Evolutionary conservation across 805 yeast genomes (phyloP), one percentile per base, ranked within the genome.

Genomic region (Yarrowia keelungensis): DNA sequence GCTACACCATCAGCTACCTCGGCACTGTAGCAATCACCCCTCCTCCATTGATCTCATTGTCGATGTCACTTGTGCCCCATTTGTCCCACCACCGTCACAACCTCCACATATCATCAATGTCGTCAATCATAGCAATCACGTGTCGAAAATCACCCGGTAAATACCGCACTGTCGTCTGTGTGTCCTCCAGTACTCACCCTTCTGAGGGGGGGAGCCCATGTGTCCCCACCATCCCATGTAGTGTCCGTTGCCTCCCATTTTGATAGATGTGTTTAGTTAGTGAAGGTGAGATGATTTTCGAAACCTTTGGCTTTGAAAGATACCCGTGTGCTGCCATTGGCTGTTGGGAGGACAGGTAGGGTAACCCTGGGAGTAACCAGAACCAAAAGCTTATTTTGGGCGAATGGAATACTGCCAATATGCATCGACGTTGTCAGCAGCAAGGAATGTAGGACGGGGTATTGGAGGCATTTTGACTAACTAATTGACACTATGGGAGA

Each of bases 221-320:
- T 84, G 80, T 78, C 98, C 98, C 98, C 98, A 92, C 97, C 97
- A 92, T 75, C 98, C 98, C 94, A 91, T 89, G 78, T 89, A 92
- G 77, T 92, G 78, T 75, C 85, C 86, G 76, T 78, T 89, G 77
- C 89, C 91, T 78, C 86, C 90, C 92, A 89, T 89, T 76, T 72
- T 71, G 58, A 65, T 45, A 8, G 45, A 69, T 62, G 58, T 64
- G 62, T 32, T 47, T 68, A 46, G 46, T 32, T 53, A 68, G 50
- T 68, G 69, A 38, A 49, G 46, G 47, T 53, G 70, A 64, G 68
- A 68, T 62, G 56, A 62, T 47, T 47, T 62, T 62, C 46, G 56
- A 26, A 39, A 39, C 41, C 36, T 62, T 67, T 47, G 53, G 67
- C 67, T 47, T 59, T 51, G 47, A 32, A 68, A 38, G 69, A 50